These are phyloP conservation scores for Rhazya stricta DNA, from an alignment of 257 asterid genomes.

Conservation along the genomic window DNA sequence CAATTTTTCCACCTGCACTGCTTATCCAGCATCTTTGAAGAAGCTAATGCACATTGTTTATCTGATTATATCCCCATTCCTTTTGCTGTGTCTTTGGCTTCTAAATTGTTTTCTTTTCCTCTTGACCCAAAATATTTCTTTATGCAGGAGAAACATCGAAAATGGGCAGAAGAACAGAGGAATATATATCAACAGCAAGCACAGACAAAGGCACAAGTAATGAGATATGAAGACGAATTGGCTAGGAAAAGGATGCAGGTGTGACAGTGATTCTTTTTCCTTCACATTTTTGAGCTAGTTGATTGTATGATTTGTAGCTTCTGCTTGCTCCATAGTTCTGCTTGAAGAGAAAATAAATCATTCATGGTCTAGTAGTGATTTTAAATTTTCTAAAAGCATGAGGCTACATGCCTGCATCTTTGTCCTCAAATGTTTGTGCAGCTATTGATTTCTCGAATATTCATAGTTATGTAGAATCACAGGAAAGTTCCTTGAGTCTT, in stretches of 20 bases:
- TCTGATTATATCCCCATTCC: neutral
- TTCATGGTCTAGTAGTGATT: neutral
- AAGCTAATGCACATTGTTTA: neutral
- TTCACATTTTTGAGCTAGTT: neutral
- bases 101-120: neutral
- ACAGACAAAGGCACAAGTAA: slow-evolving; percentile 85
- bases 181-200: slow-evolving; percentile 77
- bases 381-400: neutral
- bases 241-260: slow-evolving; percentile 94
- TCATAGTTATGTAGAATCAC: neutral
- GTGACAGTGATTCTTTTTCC: slow-evolving; percentile 5
- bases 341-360: neutral
- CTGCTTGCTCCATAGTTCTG: no score
- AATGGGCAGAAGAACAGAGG: slow-evolving; percentile 94
- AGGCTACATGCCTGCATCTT: neutral
- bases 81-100: neutral
- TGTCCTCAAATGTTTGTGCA: neutral
- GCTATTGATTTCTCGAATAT: neutral
- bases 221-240: slow-evolving; percentile 91
- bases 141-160: slow-evolving; percentile 68
- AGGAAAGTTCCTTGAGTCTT: neutral
- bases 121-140: neutral
- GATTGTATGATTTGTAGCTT: neutral
- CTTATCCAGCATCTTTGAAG: no score
- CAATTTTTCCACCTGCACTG: neutral